Percentiles rank a stretch among this genome's conserved stretches.
Conservation (phyloP, 2,329 filamentous ascomycete species). For the Botryosphaeria dothidea region DNA sequence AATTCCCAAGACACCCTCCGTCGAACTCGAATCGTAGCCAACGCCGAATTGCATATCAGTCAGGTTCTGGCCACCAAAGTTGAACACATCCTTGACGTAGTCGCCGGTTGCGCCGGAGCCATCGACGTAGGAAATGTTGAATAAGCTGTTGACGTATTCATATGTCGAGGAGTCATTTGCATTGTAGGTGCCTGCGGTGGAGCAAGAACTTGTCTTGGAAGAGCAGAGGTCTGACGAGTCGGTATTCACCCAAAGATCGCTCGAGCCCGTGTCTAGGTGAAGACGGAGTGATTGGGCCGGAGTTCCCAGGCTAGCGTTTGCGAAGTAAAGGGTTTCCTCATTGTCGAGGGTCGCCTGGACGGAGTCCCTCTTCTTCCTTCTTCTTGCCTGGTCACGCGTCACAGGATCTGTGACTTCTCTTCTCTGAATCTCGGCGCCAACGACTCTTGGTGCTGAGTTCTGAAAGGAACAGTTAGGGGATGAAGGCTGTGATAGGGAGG, state of each 20-base stretch:
- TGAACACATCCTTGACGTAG: conserved; percentile 75
- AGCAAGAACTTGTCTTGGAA: conserved; percentile 53
- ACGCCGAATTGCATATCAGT: conserved; percentile 69
- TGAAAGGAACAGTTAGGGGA: not conserved
- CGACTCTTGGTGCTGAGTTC: conserved; percentile 41
- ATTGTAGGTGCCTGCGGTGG: conserved; percentile 64
- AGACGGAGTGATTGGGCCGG: conserved; percentile 56
- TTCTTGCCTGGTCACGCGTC: conserved; percentile 48
- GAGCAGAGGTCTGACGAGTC: conserved; percentile 62
- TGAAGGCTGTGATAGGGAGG: not conserved
- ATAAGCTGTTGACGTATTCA: conserved; percentile 68
- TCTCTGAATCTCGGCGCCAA: conserved; percentile 54
- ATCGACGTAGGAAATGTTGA: conserved; percentile 88
- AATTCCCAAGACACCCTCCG: conserved; percentile 78
- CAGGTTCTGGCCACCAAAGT: conserved; percentile 57
- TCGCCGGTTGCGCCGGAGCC: conserved; percentile 75
- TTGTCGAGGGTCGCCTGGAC: conserved; percentile 55
- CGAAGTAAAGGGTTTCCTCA: conserved; percentile 61
- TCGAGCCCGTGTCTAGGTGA: conserved; percentile 64
- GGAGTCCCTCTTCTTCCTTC: conserved; percentile 36
- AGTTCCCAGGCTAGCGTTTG: conserved; percentile 59
- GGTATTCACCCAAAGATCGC: conserved; percentile 68
- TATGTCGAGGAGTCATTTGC: conserved; percentile 77
- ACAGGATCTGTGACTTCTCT: conserved; percentile 45
- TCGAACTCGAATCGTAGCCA: conserved; percentile 62